Evolutionary conservation across 805 yeast genomes (phyloP).

Genomic region (Candida methanosorbosa): DNA sequence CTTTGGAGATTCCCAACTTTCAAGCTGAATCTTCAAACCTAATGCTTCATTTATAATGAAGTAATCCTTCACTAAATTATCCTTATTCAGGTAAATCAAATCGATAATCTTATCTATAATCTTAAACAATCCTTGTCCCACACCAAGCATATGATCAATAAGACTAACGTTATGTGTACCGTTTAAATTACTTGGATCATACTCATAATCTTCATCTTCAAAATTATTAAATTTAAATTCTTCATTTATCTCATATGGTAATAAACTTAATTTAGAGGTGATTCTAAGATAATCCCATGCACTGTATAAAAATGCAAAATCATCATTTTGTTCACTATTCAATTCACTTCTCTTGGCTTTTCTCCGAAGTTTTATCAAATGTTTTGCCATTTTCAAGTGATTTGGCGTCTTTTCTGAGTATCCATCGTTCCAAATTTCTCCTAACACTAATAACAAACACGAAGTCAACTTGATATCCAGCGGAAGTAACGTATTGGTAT

Average conservation of each 20-base stretch:
- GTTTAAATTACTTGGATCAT: conserved; percentile 2
- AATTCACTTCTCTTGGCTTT: conserved; percentile 3
- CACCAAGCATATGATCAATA: conserved; percentile 14
- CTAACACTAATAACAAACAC: conserved; percentile 8
- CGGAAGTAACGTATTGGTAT: too few species aligned
- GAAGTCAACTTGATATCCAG: conserved; percentile 6
- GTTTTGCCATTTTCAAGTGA: conserved; percentile 8
- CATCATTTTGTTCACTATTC: neutral
- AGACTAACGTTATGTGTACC: neutral
- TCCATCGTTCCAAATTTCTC: conserved; percentile 9
- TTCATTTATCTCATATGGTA: conserved; percentile 2
- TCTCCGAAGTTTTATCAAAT: conserved; percentile 4
- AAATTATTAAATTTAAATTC: neutral
- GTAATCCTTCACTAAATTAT: conserved; percentile 1
- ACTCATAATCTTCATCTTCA: too few species aligned
- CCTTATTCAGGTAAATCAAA: conserved; percentile 3
- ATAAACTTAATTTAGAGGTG: conserved; percentile 6
- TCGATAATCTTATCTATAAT: conserved; percentile 9
- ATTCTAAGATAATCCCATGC: conserved; percentile 16
- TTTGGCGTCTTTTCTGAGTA: conserved; percentile 5
- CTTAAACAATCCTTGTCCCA: conserved; percentile 7
- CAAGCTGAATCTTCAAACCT: conserved; percentile 3
- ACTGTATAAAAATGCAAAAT: conserved; percentile 6
- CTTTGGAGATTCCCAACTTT: too few species aligned
- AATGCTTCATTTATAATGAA: conserved; percentile 3